Percentiles rank a stretch among this genome's conserved stretches.
phyloP scores from a whole-genome alignment of 768 basidiomycete species.

The Naganishia vaughanmartiniae region DNA sequence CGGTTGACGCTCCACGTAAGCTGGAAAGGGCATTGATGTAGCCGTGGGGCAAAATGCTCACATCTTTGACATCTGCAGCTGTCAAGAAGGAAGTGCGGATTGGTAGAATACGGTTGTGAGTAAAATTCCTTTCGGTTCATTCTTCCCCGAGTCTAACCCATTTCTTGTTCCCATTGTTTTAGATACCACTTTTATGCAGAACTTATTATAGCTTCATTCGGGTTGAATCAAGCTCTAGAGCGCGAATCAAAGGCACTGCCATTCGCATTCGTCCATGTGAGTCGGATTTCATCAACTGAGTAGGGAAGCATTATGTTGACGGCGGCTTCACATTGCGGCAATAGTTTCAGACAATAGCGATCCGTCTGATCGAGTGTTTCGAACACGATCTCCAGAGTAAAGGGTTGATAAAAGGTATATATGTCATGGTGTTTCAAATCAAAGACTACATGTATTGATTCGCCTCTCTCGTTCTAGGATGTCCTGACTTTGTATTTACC shows the following conservation, averaged over 20 bases:
- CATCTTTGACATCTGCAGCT: not conserved
- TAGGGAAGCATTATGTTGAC: not conserved
- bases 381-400: constrained; percentile 33
- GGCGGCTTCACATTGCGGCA: not conserved
- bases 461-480: constrained; percentile 21
- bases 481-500: constrained; percentile 40
- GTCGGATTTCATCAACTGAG: not conserved
- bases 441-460: too few species aligned
- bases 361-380: constrained; percentile 36
- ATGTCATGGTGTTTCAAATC: not conserved
- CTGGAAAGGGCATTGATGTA: not conserved
- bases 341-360: constrained; percentile 35
- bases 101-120: constrained; percentile 11
- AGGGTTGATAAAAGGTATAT: constrained; percentile 22
- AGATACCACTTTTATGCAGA: constrained; percentile 39
- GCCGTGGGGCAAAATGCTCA: not conserved
- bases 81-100: constrained; percentile 5
- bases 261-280: constrained; percentile 35
- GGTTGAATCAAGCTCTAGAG: constrained; percentile 31
- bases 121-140: not conserved
- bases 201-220: constrained; percentile 38
- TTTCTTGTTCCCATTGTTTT: not conserved
- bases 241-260: constrained; percentile 26
- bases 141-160: too few species aligned
- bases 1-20: constrained; percentile 6